A percentile compares a stretch with the other conserved stretches of the same genome.
Conservation (phyloP, 441 rosid genomes). For the Erodium texanum region DNA sequence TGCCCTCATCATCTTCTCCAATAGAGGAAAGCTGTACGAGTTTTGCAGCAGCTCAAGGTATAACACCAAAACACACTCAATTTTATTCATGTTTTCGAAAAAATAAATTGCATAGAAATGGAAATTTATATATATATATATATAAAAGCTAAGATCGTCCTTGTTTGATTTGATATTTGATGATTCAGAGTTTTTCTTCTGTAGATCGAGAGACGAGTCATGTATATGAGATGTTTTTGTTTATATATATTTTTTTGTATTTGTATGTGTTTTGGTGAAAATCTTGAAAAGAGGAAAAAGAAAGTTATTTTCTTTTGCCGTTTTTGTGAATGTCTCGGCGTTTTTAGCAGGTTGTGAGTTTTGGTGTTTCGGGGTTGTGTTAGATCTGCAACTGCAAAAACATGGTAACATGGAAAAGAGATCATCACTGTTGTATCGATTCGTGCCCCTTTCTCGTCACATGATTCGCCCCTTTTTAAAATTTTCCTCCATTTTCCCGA, state of each 20-base stretch:
- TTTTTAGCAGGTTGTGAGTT: constrained; percentile 46
- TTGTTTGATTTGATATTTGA: not conserved
- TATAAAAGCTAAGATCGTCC: not conserved
- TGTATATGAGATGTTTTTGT: no score
- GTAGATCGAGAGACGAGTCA: constrained; percentile 8
- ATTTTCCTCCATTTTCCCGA: constrained; percentile 2
- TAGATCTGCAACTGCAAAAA: no score
- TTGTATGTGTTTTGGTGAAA: no score
- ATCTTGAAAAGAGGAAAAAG: no score
- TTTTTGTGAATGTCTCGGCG: constrained; percentile 70
- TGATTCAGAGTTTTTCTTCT: not conserved
- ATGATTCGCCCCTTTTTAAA: no score
- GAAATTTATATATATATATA: not conserved
- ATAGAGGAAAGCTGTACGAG: constrained; percentile 97
- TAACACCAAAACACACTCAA: constrained; percentile 23
- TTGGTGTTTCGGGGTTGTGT: constrained; percentile 10
- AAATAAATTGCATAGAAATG: not conserved
- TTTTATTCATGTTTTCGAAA: not conserved
- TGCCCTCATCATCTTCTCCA: constrained; percentile 99
- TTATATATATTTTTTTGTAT: no score
- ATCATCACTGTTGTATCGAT: constrained; percentile 13
- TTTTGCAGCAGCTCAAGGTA: constrained; percentile 97
- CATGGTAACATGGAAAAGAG: no score
- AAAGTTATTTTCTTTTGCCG: constrained; percentile 28
- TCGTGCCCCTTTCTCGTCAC: no score